Base-by-base conservation (phyloP, 148 eudicot species). In the Persicaria tinctoria region DNA sequence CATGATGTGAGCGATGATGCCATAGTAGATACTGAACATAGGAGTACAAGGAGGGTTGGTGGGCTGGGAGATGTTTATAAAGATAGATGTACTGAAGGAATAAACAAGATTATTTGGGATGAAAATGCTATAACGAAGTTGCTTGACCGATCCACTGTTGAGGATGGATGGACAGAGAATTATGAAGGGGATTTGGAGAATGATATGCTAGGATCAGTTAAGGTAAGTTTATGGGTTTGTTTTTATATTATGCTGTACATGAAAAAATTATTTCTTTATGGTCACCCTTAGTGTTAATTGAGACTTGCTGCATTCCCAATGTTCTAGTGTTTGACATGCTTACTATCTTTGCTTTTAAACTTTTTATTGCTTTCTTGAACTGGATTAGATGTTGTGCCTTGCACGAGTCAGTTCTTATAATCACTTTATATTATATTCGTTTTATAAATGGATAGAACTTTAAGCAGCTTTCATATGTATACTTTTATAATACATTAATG, bases 201-300 rank as follows among this genome's bases (percentile, higher is more conserved):
- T 83, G 94, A 96, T 83, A 89, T 96, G 97, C 97, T 96, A 80
- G 99, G 99, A 68, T 96, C 99, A 45, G 97, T 96, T 13, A 96
- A 96, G 97, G 99, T 95, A 78, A 62, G 78, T 68, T 45, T 32
- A 51, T 75, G 27, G 74, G 55, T 18, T 38, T 64, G 47, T 64
- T 64, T 1, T 13, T 66, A 66, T 66, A 13, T 66, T 44, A 66
- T 14, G 9, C 18, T 48, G 74, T 71, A 14, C 17, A 47, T 71
- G 74, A 46, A 50, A 3, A 7, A 1, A 1, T 16, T 53, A 2
- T 53, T 53, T 4, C n/a, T 53, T 66, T 66, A 8, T 38, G 13
- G 44, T 9, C 68, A 32, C 63, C 6, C 56, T 2, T 45, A 63
- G 27, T 45, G 4, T 63, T 32, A 11, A 32, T 63, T 66, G 8